Conservation (phyloP, 2,329 filamentous ascomycete species). For the Microcyclospora tardicrescens region DNA sequence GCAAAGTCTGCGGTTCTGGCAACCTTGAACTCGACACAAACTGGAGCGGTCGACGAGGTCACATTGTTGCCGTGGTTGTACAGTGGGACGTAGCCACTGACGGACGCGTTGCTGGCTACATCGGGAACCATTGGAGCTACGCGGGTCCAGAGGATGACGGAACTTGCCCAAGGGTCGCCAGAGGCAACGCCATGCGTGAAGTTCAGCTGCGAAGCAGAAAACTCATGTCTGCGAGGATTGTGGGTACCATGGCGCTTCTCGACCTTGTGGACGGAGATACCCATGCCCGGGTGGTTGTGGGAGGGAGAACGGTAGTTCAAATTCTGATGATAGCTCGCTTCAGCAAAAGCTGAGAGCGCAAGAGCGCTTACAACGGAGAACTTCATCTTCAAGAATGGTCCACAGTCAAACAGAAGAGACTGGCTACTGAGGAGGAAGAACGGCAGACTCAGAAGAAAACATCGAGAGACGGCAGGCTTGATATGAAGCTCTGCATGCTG, state of each 20-base stretch:
- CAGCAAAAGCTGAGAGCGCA: constrained; percentile 11
- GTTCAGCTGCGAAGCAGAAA: constrained; percentile 37
- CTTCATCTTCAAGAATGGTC: constrained; percentile 7
- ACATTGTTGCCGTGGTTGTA: constrained; percentile 44
- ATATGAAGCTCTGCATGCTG: too few species aligned
- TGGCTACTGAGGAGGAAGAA: too few species aligned
- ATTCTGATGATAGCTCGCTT: constrained; percentile 32
- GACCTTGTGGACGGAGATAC: constrained; percentile 51
- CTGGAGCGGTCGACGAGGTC: constrained; percentile 42
- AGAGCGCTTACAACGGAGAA: constrained; percentile 7
- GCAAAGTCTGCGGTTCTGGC: constrained; percentile 35
- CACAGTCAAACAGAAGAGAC: too few species aligned
- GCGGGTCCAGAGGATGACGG: constrained; percentile 31
- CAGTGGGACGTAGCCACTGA: constrained; percentile 43
- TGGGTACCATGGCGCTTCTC: constrained; percentile 37
- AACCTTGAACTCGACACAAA: constrained; percentile 56
- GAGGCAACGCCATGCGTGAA: constrained; percentile 46
- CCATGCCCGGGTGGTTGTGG: constrained; percentile 48
- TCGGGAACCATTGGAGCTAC: constrained; percentile 27
- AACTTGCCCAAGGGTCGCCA: constrained; percentile 33
- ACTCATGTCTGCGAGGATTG: constrained; percentile 21
- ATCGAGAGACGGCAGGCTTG: too few species aligned
- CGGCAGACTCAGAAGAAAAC: too few species aligned
- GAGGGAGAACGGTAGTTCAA: constrained; percentile 56
- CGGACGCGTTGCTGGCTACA: constrained; percentile 34